Evolutionary conservation across 306 rosid species (phyloP).

Genomic region (Corylus heterophylla): DNA sequence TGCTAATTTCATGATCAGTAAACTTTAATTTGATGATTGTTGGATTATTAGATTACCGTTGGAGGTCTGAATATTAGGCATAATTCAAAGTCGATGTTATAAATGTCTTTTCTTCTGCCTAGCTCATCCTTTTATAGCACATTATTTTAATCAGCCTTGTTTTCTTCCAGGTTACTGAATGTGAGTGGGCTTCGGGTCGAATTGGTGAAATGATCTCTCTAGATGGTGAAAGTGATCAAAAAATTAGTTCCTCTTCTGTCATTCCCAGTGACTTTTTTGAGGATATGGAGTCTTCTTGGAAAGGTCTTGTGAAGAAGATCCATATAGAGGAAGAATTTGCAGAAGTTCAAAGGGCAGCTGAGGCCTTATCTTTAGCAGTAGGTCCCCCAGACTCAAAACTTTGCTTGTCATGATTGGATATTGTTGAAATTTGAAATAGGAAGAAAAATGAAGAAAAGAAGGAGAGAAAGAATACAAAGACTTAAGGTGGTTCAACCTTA

Average conservation of each 20-base stretch:
- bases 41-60: conserved; percentile 19
- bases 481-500: too few species aligned
- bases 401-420: background rate
- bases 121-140: conserved; percentile 16
- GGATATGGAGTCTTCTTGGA: conserved; percentile 93
- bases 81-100: background rate
- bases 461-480: too few species aligned
- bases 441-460: too few species aligned
- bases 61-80: background rate
- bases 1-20: conserved; percentile 7
- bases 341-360: conserved; percentile 74
- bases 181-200: conserved; percentile 63
- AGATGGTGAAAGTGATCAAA: conserved; percentile 69
- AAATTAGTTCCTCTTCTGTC: conserved; percentile 57
- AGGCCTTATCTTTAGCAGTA: conserved; percentile 76
- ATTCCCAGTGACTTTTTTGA: conserved; percentile 82
- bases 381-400: conserved; percentile 36
- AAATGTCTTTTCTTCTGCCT: background rate
- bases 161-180: conserved; percentile 63
- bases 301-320: conserved; percentile 78
- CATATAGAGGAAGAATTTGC: conserved; percentile 66
- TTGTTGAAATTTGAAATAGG: too few species aligned
- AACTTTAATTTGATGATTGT: background rate
- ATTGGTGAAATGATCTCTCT: conserved; percentile 69
- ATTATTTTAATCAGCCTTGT: conserved; percentile 17